Evolutionary conservation across 805 yeast species (phyloP).

Genomic region (Wickerhamiella cacticola): DNA sequence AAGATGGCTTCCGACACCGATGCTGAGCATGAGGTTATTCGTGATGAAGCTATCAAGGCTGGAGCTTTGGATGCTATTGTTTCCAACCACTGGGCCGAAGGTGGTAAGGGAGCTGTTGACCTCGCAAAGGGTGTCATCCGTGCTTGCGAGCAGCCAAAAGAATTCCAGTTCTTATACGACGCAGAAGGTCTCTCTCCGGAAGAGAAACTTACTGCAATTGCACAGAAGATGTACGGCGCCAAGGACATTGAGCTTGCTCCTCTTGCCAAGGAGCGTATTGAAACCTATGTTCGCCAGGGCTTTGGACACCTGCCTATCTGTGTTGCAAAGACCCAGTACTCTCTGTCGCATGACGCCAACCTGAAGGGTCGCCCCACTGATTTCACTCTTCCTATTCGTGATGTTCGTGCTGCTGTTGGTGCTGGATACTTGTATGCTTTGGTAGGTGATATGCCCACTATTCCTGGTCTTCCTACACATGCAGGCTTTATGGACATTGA

Average conservation of each 20-base stretch:
- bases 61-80: conserved; percentile 89
- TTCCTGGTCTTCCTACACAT: conserved; percentile 93
- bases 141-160: conserved; percentile 36
- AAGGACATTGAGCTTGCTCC: conserved; percentile 68
- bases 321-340: conserved; percentile 95
- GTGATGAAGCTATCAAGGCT: conserved; percentile 69
- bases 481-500: conserved; percentile 97
- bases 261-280: conserved; percentile 69
- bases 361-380: conserved; percentile 94
- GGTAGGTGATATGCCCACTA: conserved; percentile 94
- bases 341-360: conserved; percentile 84
- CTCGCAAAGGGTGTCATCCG: conserved; percentile 74
- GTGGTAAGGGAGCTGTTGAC: conserved; percentile 80
- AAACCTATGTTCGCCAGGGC: conserved; percentile 73
- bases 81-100: conserved; percentile 90
- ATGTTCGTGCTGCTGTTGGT: conserved; percentile 87
- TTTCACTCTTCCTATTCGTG: conserved; percentile 87
- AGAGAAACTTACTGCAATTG: conserved; percentile 67
- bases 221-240: conserved; percentile 88
- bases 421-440: conserved; percentile 94
- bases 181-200: conserved; percentile 56
- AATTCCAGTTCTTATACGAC: conserved; percentile 56
- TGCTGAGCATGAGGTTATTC: conserved; percentile 69
- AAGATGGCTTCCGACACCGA: conserved; percentile 70
- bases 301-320: conserved; percentile 87